Evolutionary conservation across 352 stramenopile genomes (phyloP).

Genomic region (Elongisporangium undulatum): DNA sequence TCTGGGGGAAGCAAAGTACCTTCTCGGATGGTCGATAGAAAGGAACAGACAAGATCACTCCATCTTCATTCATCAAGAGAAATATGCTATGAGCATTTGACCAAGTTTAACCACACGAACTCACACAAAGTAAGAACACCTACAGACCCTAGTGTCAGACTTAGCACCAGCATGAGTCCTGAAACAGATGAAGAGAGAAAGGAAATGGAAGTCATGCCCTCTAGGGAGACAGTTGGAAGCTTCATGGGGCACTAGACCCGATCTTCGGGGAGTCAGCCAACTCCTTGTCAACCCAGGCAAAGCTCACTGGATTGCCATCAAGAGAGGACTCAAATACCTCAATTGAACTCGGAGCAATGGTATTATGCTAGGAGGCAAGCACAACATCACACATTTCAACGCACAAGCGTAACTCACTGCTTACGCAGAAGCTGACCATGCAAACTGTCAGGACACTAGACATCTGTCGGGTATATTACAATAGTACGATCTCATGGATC

Average conservation of each 20-base stretch:
- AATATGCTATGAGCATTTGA: conserved; percentile 17
- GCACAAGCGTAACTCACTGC: conserved; percentile 1
- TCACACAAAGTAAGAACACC: conserved; percentile 4
- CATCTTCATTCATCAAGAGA: conserved; percentile 11
- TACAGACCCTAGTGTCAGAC: conserved; percentile 7
- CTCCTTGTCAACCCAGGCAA: conserved; percentile 9
- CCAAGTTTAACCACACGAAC: conserved; percentile 9
- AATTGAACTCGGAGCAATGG: conserved; percentile 11
- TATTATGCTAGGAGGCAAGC: conserved; percentile 3
- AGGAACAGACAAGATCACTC: conserved; percentile 3
- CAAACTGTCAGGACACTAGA: too few relatives aligned
- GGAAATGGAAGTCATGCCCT: conserved; percentile 11
- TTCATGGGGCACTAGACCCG: conserved; percentile 10
- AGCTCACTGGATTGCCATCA: conserved; percentile 11
- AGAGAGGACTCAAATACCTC: conserved; percentile 9
- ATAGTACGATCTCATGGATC: too few relatives aligned
- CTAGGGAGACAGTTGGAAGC: conserved; percentile 11
- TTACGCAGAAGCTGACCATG: conserved; percentile 9
- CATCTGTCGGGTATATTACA: too few relatives aligned
- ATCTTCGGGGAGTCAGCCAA: conserved; percentile 16
- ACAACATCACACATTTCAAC: background rate
- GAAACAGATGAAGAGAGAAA: conserved; percentile 7
- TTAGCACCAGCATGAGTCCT: conserved; percentile 3
- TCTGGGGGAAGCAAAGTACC: conserved; percentile 7
- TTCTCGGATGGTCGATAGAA: conserved; percentile 8